Evolutionary conservation across 2,329 filamentous ascomycete genomes (phyloP).

Genomic region (Talaromyces albobiverticillius): DNA sequence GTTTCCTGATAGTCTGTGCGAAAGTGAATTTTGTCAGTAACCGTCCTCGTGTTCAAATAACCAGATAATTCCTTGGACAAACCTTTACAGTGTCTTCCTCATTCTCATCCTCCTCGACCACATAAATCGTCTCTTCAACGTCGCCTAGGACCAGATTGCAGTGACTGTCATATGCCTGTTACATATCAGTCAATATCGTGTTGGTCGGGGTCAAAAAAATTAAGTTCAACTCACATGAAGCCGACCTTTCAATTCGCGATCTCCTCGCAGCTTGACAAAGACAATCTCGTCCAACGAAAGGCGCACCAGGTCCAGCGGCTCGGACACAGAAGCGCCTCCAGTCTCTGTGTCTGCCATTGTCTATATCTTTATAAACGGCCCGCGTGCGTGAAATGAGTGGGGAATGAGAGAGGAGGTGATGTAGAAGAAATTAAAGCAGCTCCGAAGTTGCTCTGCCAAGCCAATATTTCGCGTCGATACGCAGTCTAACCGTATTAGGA

Average conservation of each 20-base stretch:
- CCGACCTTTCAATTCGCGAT: constrained; percentile 90
- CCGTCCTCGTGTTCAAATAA: not conserved
- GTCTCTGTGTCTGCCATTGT: constrained; percentile 81
- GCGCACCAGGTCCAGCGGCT: constrained; percentile 93
- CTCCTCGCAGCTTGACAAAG: constrained; percentile 93
- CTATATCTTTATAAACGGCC: not conserved
- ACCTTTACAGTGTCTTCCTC: constrained; percentile 73
- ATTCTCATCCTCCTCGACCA: constrained; percentile 82
- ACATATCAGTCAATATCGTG: constrained; percentile 3
- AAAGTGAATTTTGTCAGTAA: constrained; percentile 3
- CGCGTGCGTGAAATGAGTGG: not conserved
- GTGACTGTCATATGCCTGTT: constrained; percentile 93
- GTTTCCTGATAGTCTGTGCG: constrained; percentile 81
- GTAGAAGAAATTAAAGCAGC: not conserved
- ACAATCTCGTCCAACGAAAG: constrained; percentile 93
- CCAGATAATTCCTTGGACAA: constrained; percentile 21
- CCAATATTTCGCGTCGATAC: not conserved
- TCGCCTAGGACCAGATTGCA: constrained; percentile 96
- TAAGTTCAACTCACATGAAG: constrained; percentile 68
- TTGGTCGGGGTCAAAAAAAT: too few species aligned
- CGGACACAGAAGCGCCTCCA: constrained; percentile 67
- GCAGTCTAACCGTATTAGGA: not conserved
- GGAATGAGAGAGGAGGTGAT: not conserved
- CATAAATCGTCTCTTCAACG: constrained; percentile 94
- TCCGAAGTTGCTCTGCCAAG: not conserved